phyloP scores from a whole-genome alignment of 352 stramenopile species.

The Phytophthora cajani region DNA sequence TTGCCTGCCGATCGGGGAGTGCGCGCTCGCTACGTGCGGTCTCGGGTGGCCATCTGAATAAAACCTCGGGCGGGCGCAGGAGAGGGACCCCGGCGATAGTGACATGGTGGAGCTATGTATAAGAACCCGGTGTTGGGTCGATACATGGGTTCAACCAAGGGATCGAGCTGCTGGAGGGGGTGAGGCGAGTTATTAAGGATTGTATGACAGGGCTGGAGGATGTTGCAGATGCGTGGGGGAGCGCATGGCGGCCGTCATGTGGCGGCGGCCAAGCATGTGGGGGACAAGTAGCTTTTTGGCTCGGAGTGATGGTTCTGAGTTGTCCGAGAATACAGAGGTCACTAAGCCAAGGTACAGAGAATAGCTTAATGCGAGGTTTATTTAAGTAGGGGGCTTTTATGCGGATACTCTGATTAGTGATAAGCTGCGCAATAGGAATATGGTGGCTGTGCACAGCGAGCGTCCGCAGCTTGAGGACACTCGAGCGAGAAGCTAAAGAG shows the following conservation, averaged over 20 bases:
- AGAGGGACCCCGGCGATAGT: slow-evolving; percentile 6
- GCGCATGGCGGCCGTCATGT: not conserved
- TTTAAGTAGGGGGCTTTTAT: not conserved
- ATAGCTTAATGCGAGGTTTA: slow-evolving; percentile 21
- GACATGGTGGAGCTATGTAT: not conserved
- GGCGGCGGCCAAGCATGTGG: not conserved
- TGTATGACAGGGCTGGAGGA: not conserved
- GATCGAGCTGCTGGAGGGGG: not conserved
- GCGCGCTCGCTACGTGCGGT: not conserved
- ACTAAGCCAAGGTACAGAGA: slow-evolving; percentile 18
- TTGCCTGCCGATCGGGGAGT: slow-evolving; percentile 31
- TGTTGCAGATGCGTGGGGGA: not conserved
- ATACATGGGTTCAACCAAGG: not conserved
- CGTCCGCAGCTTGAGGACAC: not conserved
- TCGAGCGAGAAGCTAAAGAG: not conserved
- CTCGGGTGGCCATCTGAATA: slow-evolving; percentile 7
- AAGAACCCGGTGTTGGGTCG: slow-evolving; percentile 7
- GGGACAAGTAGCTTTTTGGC: not conserved
- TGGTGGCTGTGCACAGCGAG: not conserved
- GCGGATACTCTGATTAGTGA: not conserved
- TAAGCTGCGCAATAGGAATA: not conserved
- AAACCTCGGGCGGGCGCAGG: slow-evolving; percentile 23
- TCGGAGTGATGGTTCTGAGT: slow-evolving; percentile 16
- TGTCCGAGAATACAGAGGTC: slow-evolving; percentile 1
- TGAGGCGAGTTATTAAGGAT: not conserved